These are phyloP conservation scores for Lentinula aciculospora DNA, from an alignment of 768 basidiomycete genomes.

Conservation along the genomic window DNA sequence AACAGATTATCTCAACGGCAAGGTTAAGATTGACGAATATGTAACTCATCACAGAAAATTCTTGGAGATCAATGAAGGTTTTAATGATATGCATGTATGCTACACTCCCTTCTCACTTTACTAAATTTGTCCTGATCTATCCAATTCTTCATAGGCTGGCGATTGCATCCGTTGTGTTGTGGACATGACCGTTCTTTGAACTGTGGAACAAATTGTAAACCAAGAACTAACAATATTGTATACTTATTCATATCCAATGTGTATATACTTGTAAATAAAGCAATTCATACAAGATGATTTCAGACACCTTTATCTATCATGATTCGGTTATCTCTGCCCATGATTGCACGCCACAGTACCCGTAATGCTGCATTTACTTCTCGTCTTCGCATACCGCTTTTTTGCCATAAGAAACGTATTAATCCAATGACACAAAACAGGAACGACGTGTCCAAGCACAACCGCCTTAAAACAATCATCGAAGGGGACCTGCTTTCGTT, in stretches of 20 bases:
- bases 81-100: constrained; percentile 96
- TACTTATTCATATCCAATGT: too few relatives aligned
- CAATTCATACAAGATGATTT: background rate
- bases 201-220: constrained; percentile 18
- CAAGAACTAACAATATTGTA: constrained; percentile 1
- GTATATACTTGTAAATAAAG: too few relatives aligned
- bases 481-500: constrained; percentile 61
- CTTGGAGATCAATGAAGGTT: constrained; percentile 77
- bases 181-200: constrained; percentile 54
- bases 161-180: constrained; percentile 95
- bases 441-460: constrained; percentile 78
- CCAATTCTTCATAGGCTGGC: constrained; percentile 46
- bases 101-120: background rate
- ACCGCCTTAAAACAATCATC: constrained; percentile 60
- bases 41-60: constrained; percentile 82
- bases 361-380: constrained; percentile 64
- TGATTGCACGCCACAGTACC: constrained; percentile 65
- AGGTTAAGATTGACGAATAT: constrained; percentile 91
- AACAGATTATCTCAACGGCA: constrained; percentile 75
- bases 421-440: constrained; percentile 58
- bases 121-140: background rate
- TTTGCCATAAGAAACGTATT: constrained; percentile 56
- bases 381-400: constrained; percentile 60
- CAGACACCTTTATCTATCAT: constrained; percentile 38
- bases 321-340: constrained; percentile 45